These are phyloP conservation scores for Cryoendolithus antarcticus DNA, from an alignment of 2,329 filamentous ascomycete species.

Conservation along the genomic window DNA sequence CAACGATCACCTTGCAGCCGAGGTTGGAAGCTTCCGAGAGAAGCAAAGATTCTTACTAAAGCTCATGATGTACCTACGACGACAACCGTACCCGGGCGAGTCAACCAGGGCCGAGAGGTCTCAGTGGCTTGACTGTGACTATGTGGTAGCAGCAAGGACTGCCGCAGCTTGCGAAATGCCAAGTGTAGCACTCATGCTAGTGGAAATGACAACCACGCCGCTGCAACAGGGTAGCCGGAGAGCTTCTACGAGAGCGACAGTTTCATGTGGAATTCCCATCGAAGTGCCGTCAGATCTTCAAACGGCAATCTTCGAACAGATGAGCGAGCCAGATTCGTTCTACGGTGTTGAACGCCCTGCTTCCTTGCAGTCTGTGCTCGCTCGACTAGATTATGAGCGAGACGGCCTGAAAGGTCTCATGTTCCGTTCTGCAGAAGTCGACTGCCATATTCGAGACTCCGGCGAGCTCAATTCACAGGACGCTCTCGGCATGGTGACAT, in stretches of 20 bases:
- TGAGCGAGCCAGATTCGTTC: slow-evolving; percentile 92
- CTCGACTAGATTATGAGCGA: slow-evolving; percentile 77
- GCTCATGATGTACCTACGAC: slow-evolving; percentile 75
- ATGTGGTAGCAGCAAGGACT: slow-evolving; percentile 54
- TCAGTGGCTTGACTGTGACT: slow-evolving; percentile 78
- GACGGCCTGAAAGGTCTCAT: slow-evolving; percentile 78
- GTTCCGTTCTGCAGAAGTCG: slow-evolving; percentile 82
- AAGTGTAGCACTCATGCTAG: slow-evolving; percentile 72
- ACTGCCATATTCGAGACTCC: slow-evolving; percentile 61
- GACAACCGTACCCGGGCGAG: slow-evolving; percentile 63
- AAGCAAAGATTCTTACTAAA: slow-evolving; percentile 65
- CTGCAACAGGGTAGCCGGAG: slow-evolving; percentile 9
- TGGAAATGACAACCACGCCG: slow-evolving; percentile 44
- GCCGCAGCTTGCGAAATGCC: slow-evolving; percentile 72
- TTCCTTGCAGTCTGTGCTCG: slow-evolving; percentile 63
- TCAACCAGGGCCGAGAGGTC: slow-evolving; percentile 64
- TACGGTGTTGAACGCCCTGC: slow-evolving; percentile 77
- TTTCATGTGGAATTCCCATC: slow-evolving; percentile 21
- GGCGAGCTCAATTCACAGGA: slow-evolving; percentile 47
- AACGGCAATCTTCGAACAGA: slow-evolving; percentile 73
- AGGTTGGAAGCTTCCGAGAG: slow-evolving; percentile 37
- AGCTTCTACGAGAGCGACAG: slow-evolving; percentile 14
- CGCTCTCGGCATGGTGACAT: slow-evolving; percentile 58
- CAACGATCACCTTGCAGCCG: slow-evolving; percentile 48
- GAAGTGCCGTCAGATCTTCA: slow-evolving; percentile 52